Evolutionary conservation across 306 rosid species (phyloP), one percentile per base, ranked within the genome.

Genomic region (Lathyrus sativus): DNA sequence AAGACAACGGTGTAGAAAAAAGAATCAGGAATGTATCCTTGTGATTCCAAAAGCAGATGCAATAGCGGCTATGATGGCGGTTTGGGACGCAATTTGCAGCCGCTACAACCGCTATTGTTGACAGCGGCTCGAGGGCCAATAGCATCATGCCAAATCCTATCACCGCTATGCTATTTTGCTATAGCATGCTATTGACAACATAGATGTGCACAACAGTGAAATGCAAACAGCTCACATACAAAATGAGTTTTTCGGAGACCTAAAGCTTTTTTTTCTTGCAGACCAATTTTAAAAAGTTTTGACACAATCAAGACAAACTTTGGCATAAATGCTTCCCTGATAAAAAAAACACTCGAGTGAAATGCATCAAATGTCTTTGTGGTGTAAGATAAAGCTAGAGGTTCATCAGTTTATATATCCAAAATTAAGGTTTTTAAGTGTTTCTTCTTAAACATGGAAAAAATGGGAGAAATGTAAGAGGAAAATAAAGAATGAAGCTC

Each of bases 211-310:
- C 46, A 65, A 51, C 57, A 66, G 68, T 49, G 28, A 70, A 58
- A 59, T 42, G 67, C 62, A 66, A 73, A 50, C 42, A 71, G 49
- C 48, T 65, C 57, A 14, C 15, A 35, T 14, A 44, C 45, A 78
- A 59, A 72, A 42, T 9, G 19, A 29, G 24, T 22, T 50, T 46
- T 53, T 24, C 53, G 31, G 31, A 13, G 17, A 65, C 43, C 38
- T n/a, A 28, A 11, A 18, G 38, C 13, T 28, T 46, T 17, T 39
- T 35, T 28, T 28, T 12, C 29, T 61, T 51, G 66, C 65, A 68
- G 12, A 24, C 35, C 76, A 50, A 43, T 59, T 46, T 59, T 9
- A 48, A 38, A 72, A 58, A 46, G 45, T 24, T 67, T 15, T 41
- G 3, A 37, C 3, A 53, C 19, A 37, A 19, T 37, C 35, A 37